These are phyloP conservation scores for Trametes versicolor DNA, from an alignment of 1,284 basidiomycete species.

Conservation along the genomic window DNA sequence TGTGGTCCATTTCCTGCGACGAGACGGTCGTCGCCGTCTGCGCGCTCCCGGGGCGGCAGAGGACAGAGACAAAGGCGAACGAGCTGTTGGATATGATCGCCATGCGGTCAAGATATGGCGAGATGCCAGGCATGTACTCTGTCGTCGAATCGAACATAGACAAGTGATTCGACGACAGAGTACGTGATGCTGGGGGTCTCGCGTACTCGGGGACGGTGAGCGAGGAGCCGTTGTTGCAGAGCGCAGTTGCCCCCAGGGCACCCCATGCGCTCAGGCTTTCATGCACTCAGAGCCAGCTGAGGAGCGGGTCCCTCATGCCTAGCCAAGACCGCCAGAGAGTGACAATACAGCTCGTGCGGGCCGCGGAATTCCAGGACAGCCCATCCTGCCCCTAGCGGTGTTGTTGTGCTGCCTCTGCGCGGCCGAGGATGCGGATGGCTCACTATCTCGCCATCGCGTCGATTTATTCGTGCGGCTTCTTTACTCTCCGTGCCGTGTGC, in stretches of 20 bases:
- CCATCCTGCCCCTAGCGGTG: no score
- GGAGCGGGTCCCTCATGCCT: slow-evolving; percentile 19
- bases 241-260: slow-evolving; percentile 29
- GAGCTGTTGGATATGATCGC: slow-evolving; percentile 33
- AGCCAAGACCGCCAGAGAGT: no score
- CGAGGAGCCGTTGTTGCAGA: slow-evolving; percentile 26
- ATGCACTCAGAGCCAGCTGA: slow-evolving; percentile 30
- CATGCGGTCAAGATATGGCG: slow-evolving; percentile 30
- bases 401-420: no score
- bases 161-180: slow-evolving; percentile 19
- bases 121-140: slow-evolving; percentile 24
- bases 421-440: no score
- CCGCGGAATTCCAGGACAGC: no score
- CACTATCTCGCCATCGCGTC: no score
- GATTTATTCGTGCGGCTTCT: no score
- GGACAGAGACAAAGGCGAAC: slow-evolving; percentile 18
- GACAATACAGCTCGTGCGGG: no score
- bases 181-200: background rate
- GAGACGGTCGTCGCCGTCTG: slow-evolving; percentile 36
- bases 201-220: slow-evolving; percentile 16
- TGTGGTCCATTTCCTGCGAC: slow-evolving; percentile 61
- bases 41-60: slow-evolving; percentile 20
- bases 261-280: slow-evolving; percentile 16
- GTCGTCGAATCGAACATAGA: slow-evolving; percentile 25
- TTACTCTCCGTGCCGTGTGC: no score